Evolutionary conservation across 345 rosid species (phyloP).

Genomic region (Gynandropsis gynandra): DNA sequence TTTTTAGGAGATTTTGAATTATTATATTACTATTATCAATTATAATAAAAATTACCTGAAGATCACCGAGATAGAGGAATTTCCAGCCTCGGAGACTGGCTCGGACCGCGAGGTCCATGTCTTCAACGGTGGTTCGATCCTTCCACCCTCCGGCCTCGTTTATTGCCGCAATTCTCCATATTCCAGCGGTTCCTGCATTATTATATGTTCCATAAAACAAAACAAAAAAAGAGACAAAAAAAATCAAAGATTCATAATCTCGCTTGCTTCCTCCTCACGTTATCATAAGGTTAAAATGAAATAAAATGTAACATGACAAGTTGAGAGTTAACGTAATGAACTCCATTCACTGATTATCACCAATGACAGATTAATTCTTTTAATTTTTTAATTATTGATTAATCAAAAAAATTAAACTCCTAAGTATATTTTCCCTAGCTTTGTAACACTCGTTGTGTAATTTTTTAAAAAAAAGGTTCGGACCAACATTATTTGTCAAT

Average conservation of each 20-base stretch:
- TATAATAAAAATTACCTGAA: slow-evolving; percentile 42
- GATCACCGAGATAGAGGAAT: slow-evolving; percentile 80
- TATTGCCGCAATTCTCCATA: slow-evolving; percentile 91
- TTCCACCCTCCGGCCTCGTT: slow-evolving; percentile 99
- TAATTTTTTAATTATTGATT: too few relatives aligned
- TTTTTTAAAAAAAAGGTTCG: too few relatives aligned
- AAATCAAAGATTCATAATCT: background rate
- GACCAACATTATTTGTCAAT: too few relatives aligned
- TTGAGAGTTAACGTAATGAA: too few relatives aligned
- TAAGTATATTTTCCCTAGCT: too few relatives aligned
- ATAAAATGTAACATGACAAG: too few relatives aligned
- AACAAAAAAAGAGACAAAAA: background rate
- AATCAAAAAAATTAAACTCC: too few relatives aligned
- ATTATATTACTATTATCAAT: background rate
- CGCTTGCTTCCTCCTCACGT: background rate
- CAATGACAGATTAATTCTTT: too few relatives aligned
- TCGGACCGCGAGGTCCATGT: slow-evolving; percentile 97
- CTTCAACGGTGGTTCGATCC: slow-evolving; percentile 93
- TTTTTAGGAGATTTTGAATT: background rate
- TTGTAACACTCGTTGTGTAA: too few relatives aligned
- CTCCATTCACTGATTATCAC: too few relatives aligned
- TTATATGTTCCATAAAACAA: too few relatives aligned
- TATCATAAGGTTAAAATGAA: background rate
- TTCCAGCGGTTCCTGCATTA: slow-evolving; percentile 81
- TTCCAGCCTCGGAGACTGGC: slow-evolving; percentile 96